Percentiles rank a stretch among this genome's conserved stretches.
These are phyloP conservation scores for Globisporangium megalacanthum DNA, from an alignment of 352 stramenopile genomes.

Conservation along the genomic window DNA sequence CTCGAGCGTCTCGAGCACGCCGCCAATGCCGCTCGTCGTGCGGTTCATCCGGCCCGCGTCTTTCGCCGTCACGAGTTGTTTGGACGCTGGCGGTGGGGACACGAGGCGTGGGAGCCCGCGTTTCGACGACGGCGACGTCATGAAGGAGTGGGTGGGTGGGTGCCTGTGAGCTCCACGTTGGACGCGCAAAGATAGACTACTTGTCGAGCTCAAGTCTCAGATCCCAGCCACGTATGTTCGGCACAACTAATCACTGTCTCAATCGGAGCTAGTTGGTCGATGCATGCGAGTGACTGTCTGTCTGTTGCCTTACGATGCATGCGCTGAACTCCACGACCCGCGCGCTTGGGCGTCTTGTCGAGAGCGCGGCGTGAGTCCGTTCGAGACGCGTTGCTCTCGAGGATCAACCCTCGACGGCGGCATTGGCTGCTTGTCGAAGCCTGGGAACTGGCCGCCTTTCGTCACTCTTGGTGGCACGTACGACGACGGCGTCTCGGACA, in stretches of 20 bases:
- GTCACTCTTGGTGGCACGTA: not conserved
- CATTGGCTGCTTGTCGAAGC: not conserved
- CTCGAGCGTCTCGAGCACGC: constrained; percentile 52
- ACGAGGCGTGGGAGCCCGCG: constrained; percentile 32
- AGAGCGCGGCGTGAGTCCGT: not conserved
- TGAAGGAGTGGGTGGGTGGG: not conserved
- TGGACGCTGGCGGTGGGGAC: constrained; percentile 35
- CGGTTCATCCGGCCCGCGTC: constrained; percentile 69
- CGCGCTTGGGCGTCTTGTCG: not conserved
- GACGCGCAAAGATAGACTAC: not conserved
- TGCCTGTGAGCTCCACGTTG: too few species aligned
- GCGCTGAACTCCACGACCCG: constrained; percentile 9
- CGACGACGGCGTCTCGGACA: not conserved
- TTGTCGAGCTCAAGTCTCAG: too few species aligned
- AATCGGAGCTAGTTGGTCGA: not conserved
- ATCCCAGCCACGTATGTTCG: too few species aligned
- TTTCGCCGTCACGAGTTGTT: constrained; percentile 43
- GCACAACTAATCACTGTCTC: too few species aligned
- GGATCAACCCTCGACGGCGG: not conserved
- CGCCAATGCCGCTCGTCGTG: constrained; percentile 60
- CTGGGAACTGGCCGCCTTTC: constrained; percentile 5
- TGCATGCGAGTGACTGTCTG: not conserved
- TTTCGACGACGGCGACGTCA: constrained; percentile 7
- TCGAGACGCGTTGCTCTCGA: not conserved
- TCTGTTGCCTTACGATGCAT: constrained; percentile 7